phyloP scores from a whole-genome alignment of 2,329 filamentous ascomycete species.

The Exophiala sideris region DNA sequence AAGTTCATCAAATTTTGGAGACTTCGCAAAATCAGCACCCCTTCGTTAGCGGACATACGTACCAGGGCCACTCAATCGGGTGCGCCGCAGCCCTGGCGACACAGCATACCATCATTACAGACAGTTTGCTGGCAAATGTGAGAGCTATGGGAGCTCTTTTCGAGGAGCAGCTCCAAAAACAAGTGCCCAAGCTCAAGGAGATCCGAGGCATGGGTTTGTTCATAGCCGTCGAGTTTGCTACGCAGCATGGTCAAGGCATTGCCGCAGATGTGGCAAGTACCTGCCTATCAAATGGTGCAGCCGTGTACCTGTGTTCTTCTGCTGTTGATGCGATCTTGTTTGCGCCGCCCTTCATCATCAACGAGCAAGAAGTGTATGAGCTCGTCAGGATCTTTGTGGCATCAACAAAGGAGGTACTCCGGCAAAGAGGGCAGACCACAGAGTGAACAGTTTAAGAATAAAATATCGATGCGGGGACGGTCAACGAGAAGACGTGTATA shows the following conservation, averaged over 20 bases:
- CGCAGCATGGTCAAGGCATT: slow-evolving; percentile 32
- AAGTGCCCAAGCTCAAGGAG: slow-evolving; percentile 52
- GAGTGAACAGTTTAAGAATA: too few species aligned
- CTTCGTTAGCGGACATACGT: slow-evolving; percentile 58
- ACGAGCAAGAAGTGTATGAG: slow-evolving; percentile 43
- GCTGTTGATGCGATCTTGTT: slow-evolving; percentile 51
- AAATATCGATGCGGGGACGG: too few species aligned
- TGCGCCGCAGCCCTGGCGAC: slow-evolving; percentile 53
- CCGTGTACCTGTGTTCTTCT: slow-evolving; percentile 51
- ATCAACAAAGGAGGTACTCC: background rate
- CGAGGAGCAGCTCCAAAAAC: slow-evolving; percentile 39
- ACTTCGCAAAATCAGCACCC: slow-evolving; percentile 42
- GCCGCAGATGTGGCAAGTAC: slow-evolving; percentile 51
- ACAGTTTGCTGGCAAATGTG: slow-evolving; percentile 46
- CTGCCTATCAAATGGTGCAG: slow-evolving; percentile 46
- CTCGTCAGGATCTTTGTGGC: slow-evolving; percentile 45
- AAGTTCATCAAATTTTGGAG: slow-evolving; percentile 48
- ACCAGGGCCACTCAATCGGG: slow-evolving; percentile 55
- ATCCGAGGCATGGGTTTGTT: slow-evolving; percentile 58
- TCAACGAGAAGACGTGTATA: too few species aligned
- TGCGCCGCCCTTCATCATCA: slow-evolving; percentile 52
- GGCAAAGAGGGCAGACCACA: too few species aligned
- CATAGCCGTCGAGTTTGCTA: slow-evolving; percentile 58
- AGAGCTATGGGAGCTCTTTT: slow-evolving; percentile 33
- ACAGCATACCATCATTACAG: slow-evolving; percentile 48